phyloP scores from a whole-genome alignment of 495 filamentous ascomycete species.

The Aspergillus cristatus region DNA sequence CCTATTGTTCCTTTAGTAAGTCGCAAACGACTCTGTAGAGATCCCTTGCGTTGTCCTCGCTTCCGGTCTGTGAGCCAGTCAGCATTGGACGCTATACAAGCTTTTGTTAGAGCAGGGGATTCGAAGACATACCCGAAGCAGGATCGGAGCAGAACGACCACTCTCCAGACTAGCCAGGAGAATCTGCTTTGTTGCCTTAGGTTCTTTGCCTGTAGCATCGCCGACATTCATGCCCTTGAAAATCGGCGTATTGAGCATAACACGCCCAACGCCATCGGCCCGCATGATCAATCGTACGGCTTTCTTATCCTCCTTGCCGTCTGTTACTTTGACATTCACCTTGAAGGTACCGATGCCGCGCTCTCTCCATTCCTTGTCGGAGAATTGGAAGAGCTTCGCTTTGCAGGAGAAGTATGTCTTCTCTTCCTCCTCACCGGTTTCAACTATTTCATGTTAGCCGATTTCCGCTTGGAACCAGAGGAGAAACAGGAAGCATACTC shows the following conservation, averaged over 20 bases:
- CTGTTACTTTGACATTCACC: slow-evolving; percentile 59
- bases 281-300: slow-evolving; percentile 73
- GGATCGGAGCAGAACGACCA: slow-evolving; percentile 47
- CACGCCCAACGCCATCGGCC: slow-evolving; percentile 72
- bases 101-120: no score
- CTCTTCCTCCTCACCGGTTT: slow-evolving; percentile 67
- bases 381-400: slow-evolving; percentile 70
- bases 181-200: slow-evolving; percentile 44
- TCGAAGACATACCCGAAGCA: slow-evolving; percentile 62
- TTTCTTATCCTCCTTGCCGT: slow-evolving; percentile 40
- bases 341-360: slow-evolving; percentile 75
- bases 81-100: no score
- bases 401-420: slow-evolving; percentile 51
- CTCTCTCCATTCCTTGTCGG: slow-evolving; percentile 76
- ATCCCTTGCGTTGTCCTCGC: slow-evolving; percentile 28
- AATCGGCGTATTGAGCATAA: slow-evolving; percentile 76
- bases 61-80: slow-evolving; percentile 30
- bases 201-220: slow-evolving; percentile 41
- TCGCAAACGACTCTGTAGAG: slow-evolving; percentile 30
- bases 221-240: slow-evolving; percentile 65
- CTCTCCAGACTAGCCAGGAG: slow-evolving; percentile 55
- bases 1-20: slow-evolving; percentile 20
- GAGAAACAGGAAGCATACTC: slow-evolving; percentile 38
- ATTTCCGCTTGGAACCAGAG: not conserved
- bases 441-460: slow-evolving; percentile 37